Conservation (phyloP, 192 early-diverging fungal species). For the Gaertneriomyces sp. region DNA sequence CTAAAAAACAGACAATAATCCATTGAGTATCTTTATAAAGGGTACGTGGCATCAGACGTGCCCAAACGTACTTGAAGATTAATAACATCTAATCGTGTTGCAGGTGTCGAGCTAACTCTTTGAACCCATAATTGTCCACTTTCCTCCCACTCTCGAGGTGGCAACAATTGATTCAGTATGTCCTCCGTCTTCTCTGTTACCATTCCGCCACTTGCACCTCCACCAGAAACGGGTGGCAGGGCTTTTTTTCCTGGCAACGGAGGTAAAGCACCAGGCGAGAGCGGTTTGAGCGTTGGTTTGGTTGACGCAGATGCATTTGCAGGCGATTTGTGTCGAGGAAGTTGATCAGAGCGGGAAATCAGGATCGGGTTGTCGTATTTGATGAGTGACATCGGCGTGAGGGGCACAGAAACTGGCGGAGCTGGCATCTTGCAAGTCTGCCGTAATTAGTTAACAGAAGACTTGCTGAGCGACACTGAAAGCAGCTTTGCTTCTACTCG, state of each 20-base stretch:
- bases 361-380: slow-evolving; percentile 62
- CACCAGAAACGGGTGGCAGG: slow-evolving; percentile 60
- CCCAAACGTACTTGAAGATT: slow-evolving; percentile 43
- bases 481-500: no score
- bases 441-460: no score
- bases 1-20: slow-evolving; percentile 19
- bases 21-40: slow-evolving; percentile 6
- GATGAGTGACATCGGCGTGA: slow-evolving; percentile 39
- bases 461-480: no score
- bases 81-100: slow-evolving; percentile 52
- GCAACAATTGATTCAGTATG: slow-evolving; percentile 60
- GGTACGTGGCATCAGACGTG: background rate
- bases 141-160: slow-evolving; percentile 65
- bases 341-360: slow-evolving; percentile 50
- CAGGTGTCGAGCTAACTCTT: slow-evolving; percentile 23
- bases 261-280: slow-evolving; percentile 3
- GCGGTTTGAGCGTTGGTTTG: slow-evolving; percentile 29
- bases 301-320: background rate
- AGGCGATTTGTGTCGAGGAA: slow-evolving; percentile 19
- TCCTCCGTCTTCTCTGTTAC: slow-evolving; percentile 50
- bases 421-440: no score
- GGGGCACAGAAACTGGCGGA: no score
- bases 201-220: slow-evolving; percentile 38
- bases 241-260: slow-evolving; percentile 36
- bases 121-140: slow-evolving; percentile 61